Conservation (phyloP, 192 early-diverging fungal genomes). For the Gonapodya sp. region DNA sequence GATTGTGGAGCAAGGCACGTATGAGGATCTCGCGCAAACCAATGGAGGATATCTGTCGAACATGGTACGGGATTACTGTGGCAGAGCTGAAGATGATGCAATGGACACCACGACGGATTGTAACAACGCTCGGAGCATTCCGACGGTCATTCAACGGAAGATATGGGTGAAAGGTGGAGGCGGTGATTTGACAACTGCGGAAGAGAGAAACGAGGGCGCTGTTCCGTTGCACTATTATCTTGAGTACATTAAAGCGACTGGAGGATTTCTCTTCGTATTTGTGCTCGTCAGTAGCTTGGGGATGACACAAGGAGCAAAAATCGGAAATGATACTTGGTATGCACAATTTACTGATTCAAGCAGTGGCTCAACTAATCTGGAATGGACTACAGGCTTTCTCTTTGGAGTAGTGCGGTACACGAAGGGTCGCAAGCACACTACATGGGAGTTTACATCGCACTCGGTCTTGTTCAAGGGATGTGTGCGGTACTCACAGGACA, state of each 20-base stretch:
- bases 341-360: no score
- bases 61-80: not conserved
- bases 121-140: no score
- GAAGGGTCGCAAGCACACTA: not conserved
- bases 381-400: no score
- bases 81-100: not conserved
- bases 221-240: slow-evolving; percentile 30
- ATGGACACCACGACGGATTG: not conserved
- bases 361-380: no score
- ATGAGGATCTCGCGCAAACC: slow-evolving; percentile 41
- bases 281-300: slow-evolving; percentile 18
- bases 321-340: slow-evolving; percentile 25
- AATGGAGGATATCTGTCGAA: slow-evolving; percentile 23
- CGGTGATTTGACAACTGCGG: no score
- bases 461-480: not conserved
- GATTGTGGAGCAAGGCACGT: slow-evolving; percentile 57
- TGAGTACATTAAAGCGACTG: slow-evolving; percentile 30
- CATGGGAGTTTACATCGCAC: not conserved
- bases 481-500: not conserved
- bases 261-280: slow-evolving; percentile 30
- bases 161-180: no score
- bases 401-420: slow-evolving; percentile 24
- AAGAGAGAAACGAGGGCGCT: slow-evolving; percentile 26
- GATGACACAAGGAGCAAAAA: slow-evolving; percentile 14
- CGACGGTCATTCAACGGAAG: no score